Evolutionary conservation across 108 stramenopile species (phyloP).

Genomic region (Mediolabrus comicus): DNA sequence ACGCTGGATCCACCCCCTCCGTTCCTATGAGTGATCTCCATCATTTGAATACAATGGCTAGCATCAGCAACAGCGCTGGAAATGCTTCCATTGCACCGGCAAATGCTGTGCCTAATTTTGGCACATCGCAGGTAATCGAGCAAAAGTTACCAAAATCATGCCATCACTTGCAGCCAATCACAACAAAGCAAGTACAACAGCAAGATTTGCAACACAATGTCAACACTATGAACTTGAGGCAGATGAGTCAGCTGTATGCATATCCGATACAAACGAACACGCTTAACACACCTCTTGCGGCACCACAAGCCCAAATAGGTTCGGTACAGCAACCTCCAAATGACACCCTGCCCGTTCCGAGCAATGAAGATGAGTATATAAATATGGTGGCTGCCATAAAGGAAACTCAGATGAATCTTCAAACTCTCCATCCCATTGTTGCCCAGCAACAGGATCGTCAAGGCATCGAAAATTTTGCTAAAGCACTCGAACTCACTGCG

Average conservation of each 20-base stretch:
- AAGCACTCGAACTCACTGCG: slow-evolving; percentile 14
- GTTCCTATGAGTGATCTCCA: not conserved
- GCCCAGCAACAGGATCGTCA: not conserved
- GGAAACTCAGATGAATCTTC: slow-evolving; percentile 9
- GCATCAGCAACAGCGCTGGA: not conserved
- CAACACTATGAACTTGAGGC: not conserved
- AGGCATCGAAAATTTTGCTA: slow-evolving; percentile 11
- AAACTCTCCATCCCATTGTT: slow-evolving; percentile 9
- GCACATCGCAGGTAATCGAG: not conserved
- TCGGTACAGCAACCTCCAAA: not conserved
- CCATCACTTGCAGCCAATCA: not conserved
- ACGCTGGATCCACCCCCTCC: too few species aligned
- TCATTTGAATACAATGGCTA: not conserved
- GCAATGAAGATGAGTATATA: slow-evolving; percentile 2
- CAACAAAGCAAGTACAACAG: not conserved
- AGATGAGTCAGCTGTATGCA: not conserved
- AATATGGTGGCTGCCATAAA: slow-evolving; percentile 6
- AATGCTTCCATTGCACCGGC: not conserved
- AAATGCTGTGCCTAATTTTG: not conserved
- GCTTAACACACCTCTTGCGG: not conserved
- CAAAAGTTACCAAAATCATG: not conserved
- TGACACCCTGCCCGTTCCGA: not conserved
- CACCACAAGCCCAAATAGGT: not conserved
- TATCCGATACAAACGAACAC: not conserved
- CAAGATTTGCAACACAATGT: not conserved